phyloP scores from a whole-genome alignment of 2,329 filamentous ascomycete genomes.

The Colletotrichum spaethianum region DNA sequence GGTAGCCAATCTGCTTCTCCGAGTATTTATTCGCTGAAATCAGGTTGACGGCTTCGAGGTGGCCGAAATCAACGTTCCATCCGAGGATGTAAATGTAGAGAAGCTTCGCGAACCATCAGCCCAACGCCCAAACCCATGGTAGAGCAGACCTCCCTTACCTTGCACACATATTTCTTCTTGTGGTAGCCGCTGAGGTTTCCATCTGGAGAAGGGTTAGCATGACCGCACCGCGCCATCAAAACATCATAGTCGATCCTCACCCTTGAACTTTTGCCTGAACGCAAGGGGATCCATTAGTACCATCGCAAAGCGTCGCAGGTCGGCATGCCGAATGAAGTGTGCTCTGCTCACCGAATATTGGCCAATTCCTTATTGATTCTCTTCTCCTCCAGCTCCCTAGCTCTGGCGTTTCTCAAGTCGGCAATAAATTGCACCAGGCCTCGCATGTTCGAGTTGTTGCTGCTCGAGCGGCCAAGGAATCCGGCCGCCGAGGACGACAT shows the following conservation, averaged over 20 bases:
- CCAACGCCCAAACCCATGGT: conserved; percentile 19
- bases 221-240: conserved; percentile 15
- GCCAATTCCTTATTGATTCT: conserved; percentile 99
- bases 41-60: conserved; percentile 97
- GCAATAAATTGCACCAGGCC: conserved; percentile 99
- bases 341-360: conserved; percentile 81
- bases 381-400: conserved; percentile 97
- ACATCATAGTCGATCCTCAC: conserved; percentile 53
- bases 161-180: conserved; percentile 99
- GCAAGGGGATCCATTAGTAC: conserved; percentile 16
- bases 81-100: conserved; percentile 99
- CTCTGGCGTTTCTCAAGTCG: conserved; percentile 93
- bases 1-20: conserved; percentile 98
- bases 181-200: conserved; percentile 95
- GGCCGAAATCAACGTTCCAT: conserved; percentile 99
- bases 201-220: conserved; percentile 65
- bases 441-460: conserved; percentile 77
- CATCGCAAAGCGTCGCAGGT: conserved; percentile 31
- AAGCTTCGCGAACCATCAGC: conserved; percentile 67
- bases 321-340: conserved; percentile 11
- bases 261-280: conserved; percentile 91
- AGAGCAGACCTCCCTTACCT: conserved; percentile 64
- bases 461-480: conserved; percentile 77
- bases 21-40: conserved; percentile 98
- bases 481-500: conserved; percentile 72